A percentile compares a stretch with the other conserved stretches of the same genome.
phyloP scores from a whole-genome alignment of 225 moss, liverwort and hornwort species.

The Straminergon stramineum region DNA sequence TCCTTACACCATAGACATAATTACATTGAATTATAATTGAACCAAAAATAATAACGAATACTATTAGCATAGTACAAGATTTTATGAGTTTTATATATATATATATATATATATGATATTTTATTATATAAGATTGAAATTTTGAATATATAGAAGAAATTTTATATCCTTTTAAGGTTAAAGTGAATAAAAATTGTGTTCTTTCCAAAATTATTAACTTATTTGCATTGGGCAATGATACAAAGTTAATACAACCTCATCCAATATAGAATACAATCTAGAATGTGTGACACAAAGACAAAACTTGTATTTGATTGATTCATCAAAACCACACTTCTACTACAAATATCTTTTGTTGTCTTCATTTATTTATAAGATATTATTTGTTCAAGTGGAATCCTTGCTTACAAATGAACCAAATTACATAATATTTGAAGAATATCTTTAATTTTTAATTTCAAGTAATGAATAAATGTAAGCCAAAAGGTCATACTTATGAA shows the following conservation, averaged over 20 bases:
- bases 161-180: neutral
- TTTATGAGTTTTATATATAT: too few relatives aligned
- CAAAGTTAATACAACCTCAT: too few relatives aligned
- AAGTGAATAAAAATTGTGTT: neutral
- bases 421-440: neutral
- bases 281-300: neutral
- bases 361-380: neutral
- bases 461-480: neutral
- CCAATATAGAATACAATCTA: neutral
- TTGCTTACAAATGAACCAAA: neutral
- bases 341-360: neutral
- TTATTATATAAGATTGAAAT: neutral
- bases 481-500: neutral
- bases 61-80: neutral
- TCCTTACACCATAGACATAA: neutral
- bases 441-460: too few relatives aligned
- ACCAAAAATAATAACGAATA: too few relatives aligned
- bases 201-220: neutral
- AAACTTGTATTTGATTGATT: neutral
- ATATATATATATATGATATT: too few relatives aligned
- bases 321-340: neutral
- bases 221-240: neutral
- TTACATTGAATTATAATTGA: neutral
- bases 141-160: accelerated
- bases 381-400: accelerated